phyloP scores from a whole-genome alignment of 768 basidiomycete genomes.

The Lentinula sp. region DNA sequence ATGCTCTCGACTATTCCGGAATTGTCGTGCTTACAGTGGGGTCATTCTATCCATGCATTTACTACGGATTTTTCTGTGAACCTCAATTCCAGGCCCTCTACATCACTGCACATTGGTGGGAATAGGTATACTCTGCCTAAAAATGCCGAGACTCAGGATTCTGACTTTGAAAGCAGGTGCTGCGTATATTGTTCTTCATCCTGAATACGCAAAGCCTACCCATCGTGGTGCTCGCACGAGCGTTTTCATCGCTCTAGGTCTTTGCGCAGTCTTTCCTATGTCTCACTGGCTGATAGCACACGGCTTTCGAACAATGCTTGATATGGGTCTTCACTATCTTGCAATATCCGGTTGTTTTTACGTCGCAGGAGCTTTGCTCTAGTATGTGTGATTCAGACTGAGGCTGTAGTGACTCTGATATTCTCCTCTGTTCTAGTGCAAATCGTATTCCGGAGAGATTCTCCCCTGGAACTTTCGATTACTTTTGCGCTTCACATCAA shows the following conservation, averaged over 20 bases:
- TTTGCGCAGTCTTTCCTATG: slow-evolving; percentile 64
- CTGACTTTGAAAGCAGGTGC: slow-evolving; percentile 37
- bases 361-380: slow-evolving; percentile 73
- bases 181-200: slow-evolving; percentile 71
- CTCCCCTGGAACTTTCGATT: slow-evolving; percentile 74
- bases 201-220: slow-evolving; percentile 69
- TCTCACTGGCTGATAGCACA: slow-evolving; percentile 56
- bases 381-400: slow-evolving; percentile 46
- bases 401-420: slow-evolving; percentile 15
- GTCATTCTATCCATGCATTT: slow-evolving; percentile 71
- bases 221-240: slow-evolving; percentile 72
- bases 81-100: slow-evolving; percentile 49
- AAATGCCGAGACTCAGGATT: neutral
- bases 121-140: slow-evolving; percentile 33
- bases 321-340: slow-evolving; percentile 72
- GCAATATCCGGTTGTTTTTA: slow-evolving; percentile 67
- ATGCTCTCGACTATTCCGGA: slow-evolving; percentile 73
- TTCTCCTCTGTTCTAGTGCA: slow-evolving; percentile 47
- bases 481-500: slow-evolving; percentile 78
- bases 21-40: slow-evolving; percentile 77
- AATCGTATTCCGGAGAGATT: slow-evolving; percentile 76
- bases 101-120: slow-evolving; percentile 42
- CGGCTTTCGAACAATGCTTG: slow-evolving; percentile 49
- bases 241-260: slow-evolving; percentile 75
- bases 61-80: slow-evolving; percentile 75